Evolutionary conservation across 768 basidiomycete genomes (phyloP), one percentile per base, ranked within the genome.

Genomic region (Mycena galopus): DNA sequence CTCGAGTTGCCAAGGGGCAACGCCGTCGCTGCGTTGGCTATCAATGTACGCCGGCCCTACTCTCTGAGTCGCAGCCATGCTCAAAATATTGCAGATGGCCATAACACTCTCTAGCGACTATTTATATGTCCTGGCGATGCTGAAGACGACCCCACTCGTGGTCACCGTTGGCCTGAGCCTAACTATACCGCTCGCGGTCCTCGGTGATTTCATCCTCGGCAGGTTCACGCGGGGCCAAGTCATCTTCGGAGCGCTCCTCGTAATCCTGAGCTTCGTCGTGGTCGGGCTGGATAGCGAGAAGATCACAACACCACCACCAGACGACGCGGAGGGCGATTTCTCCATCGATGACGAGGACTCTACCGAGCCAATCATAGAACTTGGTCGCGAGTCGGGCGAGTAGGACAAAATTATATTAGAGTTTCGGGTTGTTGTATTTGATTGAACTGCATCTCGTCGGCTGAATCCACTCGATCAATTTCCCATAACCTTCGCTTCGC

Each of bases 61-160:
- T 53, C 57, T 37, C 55, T n/a, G n/a, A n/a, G n/a, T n/a, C n/a
- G 12, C 39, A 8, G 33, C 32, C 37, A 25, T 58, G 10, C 80
- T 47, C 21, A 1, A 30, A 19, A 39, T 60, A 11, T 16, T 58
- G 33, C 73, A 97, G 92, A 96, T 96, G 94, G 82, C 84, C 35
- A 95, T 97, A 77, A 96, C 95, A 0, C 82, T 94, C 35, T 90
- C 89, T 11, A 94, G 93, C 71, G 96, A 98, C 82, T 97, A 93
- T 78, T 79, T 96, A 56, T 96, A 96, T 79, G 91, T 95, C 32
- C 78, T 95, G 23, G 94, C 96, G 3, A 97, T 98, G 96, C 90
- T 99, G 73, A 97, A 97, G 84, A 99, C 97, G 9, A 96, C 96
- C 1, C 97, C 97, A 0, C 84, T 97, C 16, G 95, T 98, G 23